Evolutionary conservation across 73 alveolate genomes (phyloP).

Genomic region (Loxodes magnus): DNA sequence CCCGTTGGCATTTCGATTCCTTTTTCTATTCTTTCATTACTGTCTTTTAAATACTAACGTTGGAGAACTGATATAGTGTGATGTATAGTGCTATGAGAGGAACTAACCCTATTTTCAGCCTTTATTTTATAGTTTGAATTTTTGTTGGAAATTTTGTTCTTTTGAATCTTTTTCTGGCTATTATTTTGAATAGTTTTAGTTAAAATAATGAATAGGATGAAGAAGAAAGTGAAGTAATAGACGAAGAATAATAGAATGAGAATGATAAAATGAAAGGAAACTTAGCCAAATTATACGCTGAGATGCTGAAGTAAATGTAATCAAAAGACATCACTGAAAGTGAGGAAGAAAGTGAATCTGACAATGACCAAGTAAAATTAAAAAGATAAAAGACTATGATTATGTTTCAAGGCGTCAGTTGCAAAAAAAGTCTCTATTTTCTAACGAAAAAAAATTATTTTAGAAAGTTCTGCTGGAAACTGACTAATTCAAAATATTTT

Average conservation of each 20-base stretch:
- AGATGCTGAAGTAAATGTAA: constrained; percentile 1
- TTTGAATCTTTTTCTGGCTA: constrained; percentile 84
- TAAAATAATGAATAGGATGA: background rate
- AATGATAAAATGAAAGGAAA: too few species aligned
- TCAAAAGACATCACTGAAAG: background rate
- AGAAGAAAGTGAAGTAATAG: background rate
- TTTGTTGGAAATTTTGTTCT: constrained; percentile 87
- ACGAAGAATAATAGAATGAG: too few species aligned
- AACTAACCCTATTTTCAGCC: constrained; percentile 2
- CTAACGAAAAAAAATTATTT: background rate
- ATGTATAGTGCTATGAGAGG: constrained; percentile 22
- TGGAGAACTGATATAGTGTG: constrained; percentile 65
- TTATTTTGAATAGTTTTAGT: constrained; percentile 75
- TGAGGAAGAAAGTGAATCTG: background rate
- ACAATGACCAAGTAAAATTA: background rate
- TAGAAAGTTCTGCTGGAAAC: constrained; percentile 1
- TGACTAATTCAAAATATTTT: background rate
- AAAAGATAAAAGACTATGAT: background rate
- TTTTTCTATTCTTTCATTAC: constrained; percentile 51
- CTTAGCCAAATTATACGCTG: background rate
- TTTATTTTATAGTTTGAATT: constrained; percentile 80
- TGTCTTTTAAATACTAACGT: constrained; percentile 52
- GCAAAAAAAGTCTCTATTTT: background rate
- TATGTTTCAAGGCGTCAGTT: background rate
- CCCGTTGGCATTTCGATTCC: constrained; percentile 45